A percentile compares a stretch with the other conserved stretches of the same genome.
phyloP scores from a whole-genome alignment of 495 filamentous ascomycete genomes.

The Neurospora sublineolata region DNA sequence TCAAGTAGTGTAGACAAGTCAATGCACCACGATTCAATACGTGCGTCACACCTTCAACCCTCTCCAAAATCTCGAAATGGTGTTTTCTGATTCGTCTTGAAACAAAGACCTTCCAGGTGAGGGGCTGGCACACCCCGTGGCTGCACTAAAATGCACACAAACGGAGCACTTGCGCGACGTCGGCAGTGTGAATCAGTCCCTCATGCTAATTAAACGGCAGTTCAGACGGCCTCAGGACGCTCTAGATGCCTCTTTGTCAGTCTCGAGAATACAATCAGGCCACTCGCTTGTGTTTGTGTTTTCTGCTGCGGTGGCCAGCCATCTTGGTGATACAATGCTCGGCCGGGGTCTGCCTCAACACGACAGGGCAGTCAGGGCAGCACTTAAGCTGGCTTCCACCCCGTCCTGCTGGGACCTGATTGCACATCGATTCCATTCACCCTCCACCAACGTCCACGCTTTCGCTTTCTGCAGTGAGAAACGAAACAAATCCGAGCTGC shows the following conservation, averaged over 20 bases:
- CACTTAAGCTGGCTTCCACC: neutral
- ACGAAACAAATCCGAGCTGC: neutral
- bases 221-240: neutral
- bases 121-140: neutral
- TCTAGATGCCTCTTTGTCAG: neutral
- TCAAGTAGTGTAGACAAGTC: neutral
- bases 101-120: neutral
- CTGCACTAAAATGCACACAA: neutral
- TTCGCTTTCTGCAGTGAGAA: neutral
- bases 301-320: neutral
- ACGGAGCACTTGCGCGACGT: neutral
- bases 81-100: neutral
- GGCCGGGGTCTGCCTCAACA: neutral
- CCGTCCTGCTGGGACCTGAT: neutral
- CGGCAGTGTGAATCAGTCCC: neutral
- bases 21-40: slow-evolving; percentile 3
- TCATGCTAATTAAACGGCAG: neutral
- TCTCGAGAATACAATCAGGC: neutral
- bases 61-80: neutral
- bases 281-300: neutral
- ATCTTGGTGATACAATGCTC: neutral
- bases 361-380: neutral
- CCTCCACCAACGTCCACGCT: neutral
- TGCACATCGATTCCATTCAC: neutral
- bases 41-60: slow-evolving; percentile 7